Base-by-base conservation (phyloP, 805 yeast species). In the Saturnispora diversa region DNA sequence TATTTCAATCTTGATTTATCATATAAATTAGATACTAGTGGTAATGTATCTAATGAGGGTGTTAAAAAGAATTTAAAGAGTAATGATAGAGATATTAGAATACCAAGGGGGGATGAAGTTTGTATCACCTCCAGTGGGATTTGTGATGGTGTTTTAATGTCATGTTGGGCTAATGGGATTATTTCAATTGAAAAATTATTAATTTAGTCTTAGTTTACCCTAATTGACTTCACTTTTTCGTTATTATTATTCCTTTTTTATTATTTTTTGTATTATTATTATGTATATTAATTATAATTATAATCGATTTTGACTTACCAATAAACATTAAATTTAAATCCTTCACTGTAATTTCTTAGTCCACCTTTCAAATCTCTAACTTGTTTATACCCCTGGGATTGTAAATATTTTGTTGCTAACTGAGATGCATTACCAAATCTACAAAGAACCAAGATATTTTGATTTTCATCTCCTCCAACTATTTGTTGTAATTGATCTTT, bases 391-490 rank as follows among this genome's bases (percentile, higher is more conserved):
- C 75, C 74, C 1, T 68, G 65, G 19, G 72, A 74, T 37, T 70
- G 65, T 34, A 88, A 58, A 32, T 67, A 60, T 42, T 68, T 59
- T 1, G 83, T 78, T 0, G 95, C 94, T 13, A 76, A 58, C 52
- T 84, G 87, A 0, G 97, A 88, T 56, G 92, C 97, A 57, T 85
- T 87, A 8, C 98, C 98, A 54, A 69, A 78, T 24, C 97, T 69
- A 59, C 98, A 92, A 15, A 90, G 66, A 0, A 86, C 82, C 41
- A 68, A 71, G 0, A 83, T 56, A 4, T 47, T 50, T 8, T 41
- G 34, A 4, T 38, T 35, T 4, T 41, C 27, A 29, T 39, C 19
- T 2, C 5, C 24, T 25, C 49, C 47, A 11, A 47, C 12, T 11
- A 29, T 27, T 11, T 29, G 27, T 2, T 50, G 43, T 3, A 52